These are phyloP conservation scores for Besnoitia besnoiti DNA, from an alignment of 169 alveolate species.

Conservation along the genomic window DNA sequence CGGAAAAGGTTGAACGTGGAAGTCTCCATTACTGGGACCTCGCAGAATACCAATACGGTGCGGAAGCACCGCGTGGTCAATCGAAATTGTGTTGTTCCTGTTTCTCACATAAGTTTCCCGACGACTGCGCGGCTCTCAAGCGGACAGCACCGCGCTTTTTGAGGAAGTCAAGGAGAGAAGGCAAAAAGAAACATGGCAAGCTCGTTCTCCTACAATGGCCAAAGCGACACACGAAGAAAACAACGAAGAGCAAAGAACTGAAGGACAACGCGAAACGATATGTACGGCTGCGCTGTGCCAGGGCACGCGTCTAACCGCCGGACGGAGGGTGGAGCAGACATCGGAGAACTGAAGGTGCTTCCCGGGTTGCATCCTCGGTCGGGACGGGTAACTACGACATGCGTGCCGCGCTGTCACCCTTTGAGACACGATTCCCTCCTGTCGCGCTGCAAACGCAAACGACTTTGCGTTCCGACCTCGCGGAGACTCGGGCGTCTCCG, in stretches of 20 bases:
- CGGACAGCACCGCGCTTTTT: not conserved
- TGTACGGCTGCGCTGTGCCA: too few relatives aligned
- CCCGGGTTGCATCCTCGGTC: too few relatives aligned
- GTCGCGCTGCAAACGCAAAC: not conserved
- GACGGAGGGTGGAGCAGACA: too few relatives aligned
- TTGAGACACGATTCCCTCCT: not conserved
- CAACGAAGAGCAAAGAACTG: not conserved
- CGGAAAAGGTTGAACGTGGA: too few relatives aligned
- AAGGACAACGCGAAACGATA: not conserved
- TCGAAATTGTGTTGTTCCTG: too few relatives aligned
- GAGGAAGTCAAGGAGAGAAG: constrained; percentile 14
- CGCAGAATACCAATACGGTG: too few relatives aligned
- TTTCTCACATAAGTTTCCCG: not conserved
- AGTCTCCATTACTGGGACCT: too few relatives aligned
- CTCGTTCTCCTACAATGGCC: not conserved
- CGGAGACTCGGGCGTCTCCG: not conserved
- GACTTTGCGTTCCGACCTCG: not conserved
- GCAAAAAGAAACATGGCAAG: not conserved
- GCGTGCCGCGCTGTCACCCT: too few relatives aligned
- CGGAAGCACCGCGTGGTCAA: too few relatives aligned
- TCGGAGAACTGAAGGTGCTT: too few relatives aligned
- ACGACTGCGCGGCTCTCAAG: not conserved
- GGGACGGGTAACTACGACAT: too few relatives aligned
- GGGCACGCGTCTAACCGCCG: too few relatives aligned
- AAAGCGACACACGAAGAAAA: not conserved